Evolutionary conservation across 129 eudicot genomes (phyloP), one percentile per base, ranked within the genome.

Genomic region (Calendula officinalis): DNA sequence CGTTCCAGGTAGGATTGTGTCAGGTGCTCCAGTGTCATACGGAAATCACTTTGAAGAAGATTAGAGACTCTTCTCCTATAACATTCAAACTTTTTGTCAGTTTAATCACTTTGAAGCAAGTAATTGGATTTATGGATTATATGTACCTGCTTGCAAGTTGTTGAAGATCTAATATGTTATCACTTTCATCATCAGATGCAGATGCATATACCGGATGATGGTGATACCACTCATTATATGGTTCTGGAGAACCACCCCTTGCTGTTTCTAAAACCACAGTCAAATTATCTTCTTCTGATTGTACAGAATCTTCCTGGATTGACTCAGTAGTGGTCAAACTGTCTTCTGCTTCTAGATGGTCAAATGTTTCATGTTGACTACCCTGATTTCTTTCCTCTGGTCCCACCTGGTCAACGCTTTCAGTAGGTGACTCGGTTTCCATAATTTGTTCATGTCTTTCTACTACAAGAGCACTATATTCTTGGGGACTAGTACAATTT

Each of bases 21-120:
- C 57, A 94, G 54, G 77, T 65, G 90, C 65, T 94, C 76, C 27
- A 94, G 84, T 54, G 94, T 83, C 74, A 64, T 86, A 46, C 97
- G 89, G 53, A 94, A 94, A 65, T 82, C 85, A 78, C 99, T 94
- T 53, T 78, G 81, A 86, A 94, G 97, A 73, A 94, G 97, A 81
- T 78, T 85, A 41, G 97, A 80, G 61, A 94, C 99, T 50, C 84
- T 80, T 78, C 99, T 86, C 87, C 97, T 91, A 55, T 50, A 80
- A 11, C 30, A 77, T 13, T 3, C 54, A 62, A 12, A 67, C 43
- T 22, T 32, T 22, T 6, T 7, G 4, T 39, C 13, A 48, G 56
- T 10, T 49, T 60, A 66, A 40, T n/a, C 7, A 42, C 34, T 42
- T 58, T 22, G 42, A 12, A 3, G 8, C 30, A 51, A 16, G 30